Base-by-base conservation (phyloP, 73 alveolate species). In the Tetrahymena elliotti region DNA sequence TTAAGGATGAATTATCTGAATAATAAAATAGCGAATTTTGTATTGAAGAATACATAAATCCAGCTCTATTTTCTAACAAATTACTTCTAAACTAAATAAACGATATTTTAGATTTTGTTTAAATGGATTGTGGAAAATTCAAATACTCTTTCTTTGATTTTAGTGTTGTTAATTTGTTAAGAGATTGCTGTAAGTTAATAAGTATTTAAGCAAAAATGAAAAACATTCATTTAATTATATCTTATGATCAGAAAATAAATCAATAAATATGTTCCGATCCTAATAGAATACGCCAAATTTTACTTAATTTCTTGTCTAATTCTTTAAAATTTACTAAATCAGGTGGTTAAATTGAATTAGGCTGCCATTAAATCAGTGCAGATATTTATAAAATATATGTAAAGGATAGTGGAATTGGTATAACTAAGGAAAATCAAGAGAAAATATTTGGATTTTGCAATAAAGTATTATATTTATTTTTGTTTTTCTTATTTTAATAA, bases 61-160 rank as follows among this genome's bases (percentile, higher is more conserved):
- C 96, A 9, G 95, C 95, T 20, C 20, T 88, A 15, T 47, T 88
- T 8, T 37, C 94, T 0, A 94, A 94, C 84, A 88, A 88, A 22
- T 35, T 47, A 41, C 92, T 94, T 18, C 33, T 94, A 47, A 84
- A 94, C 34, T 36, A 94, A 84, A 94, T 94, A 0, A 94, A 94
- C 52, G 96, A 94, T 88, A 94, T 94, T 22, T 88, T 94, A 22
- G 96, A 94, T 92, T 94, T 34, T 92, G 96, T 93, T 35, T 52
- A 84, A 47, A 84, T 94, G 82, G 95, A 94, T 53, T 41, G 95
- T 13, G 53, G 93, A 34, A 38, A 53, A 40, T 94, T 94, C 33
- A 84, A 94, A 94, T 88, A 68, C 88, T 68, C 88, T 7, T 68
- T 68, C 88, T 68, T 68, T 68, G 88, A 24, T 18, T 68, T 68